phyloP scores from a whole-genome alignment of 2,329 filamentous ascomycete species.

The Amauroascus niger region DNA sequence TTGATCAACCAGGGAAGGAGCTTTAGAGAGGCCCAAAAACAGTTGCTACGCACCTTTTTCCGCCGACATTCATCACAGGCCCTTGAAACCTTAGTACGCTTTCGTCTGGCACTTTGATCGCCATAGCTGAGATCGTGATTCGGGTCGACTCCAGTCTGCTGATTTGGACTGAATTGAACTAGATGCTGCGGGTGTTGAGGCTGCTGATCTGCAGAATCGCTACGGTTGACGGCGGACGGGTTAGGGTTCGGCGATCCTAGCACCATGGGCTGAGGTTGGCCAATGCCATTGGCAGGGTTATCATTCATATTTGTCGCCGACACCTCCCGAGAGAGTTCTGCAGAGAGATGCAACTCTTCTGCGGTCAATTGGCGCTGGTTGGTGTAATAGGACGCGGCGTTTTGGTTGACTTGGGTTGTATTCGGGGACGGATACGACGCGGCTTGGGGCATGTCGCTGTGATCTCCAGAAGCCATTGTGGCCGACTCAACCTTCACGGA shows the following conservation, averaged over 20 bases:
- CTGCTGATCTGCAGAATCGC: conserved; percentile 28
- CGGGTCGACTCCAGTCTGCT: conserved; percentile 38
- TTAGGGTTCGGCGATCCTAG: conserved; percentile 31
- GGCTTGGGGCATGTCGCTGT: conserved; percentile 36
- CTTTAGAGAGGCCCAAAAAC: neutral
- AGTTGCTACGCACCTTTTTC: conserved; percentile 54
- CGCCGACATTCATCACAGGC: conserved; percentile 83
- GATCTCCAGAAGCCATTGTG: conserved; percentile 36
- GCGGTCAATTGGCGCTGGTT: conserved; percentile 36
- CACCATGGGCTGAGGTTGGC: conserved; percentile 35
- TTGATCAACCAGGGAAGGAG: conserved; percentile 2
- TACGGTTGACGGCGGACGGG: conserved; percentile 30
- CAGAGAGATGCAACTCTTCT: conserved; percentile 40
- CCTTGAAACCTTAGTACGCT: conserved; percentile 75
- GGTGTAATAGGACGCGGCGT: conserved; percentile 36
- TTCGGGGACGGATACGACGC: conserved; percentile 39
- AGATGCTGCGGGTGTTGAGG: conserved; percentile 26
- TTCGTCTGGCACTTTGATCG: conserved; percentile 58
- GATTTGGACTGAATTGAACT: conserved; percentile 36
- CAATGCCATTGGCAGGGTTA: conserved; percentile 31
- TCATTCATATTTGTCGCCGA: conserved; percentile 37
- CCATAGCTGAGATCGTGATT: conserved; percentile 44
- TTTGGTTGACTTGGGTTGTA: conserved; percentile 37
- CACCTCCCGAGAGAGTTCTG: conserved; percentile 41
- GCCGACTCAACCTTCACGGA: conserved; percentile 13